Conservation (phyloP, 345 rosid species). For the Trapa incisa region DNA sequence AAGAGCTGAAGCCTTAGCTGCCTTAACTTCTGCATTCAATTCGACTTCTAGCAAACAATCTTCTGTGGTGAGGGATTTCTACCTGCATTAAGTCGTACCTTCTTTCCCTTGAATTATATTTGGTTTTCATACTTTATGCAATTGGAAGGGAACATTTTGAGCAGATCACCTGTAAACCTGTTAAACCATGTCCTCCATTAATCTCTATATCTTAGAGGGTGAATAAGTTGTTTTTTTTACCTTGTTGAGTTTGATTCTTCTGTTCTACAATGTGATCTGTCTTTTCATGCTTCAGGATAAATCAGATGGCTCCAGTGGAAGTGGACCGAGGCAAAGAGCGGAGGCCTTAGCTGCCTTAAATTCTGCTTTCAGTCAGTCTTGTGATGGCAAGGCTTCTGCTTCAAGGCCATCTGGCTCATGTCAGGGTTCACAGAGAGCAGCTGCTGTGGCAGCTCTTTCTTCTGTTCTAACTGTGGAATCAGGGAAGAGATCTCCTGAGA, state of each 20-base stretch:
- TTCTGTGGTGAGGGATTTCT: constrained; percentile 27
- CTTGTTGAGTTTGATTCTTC: too few species aligned
- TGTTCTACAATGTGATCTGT: not conserved
- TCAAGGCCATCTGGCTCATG: constrained; percentile 26
- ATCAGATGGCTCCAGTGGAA: constrained; percentile 47
- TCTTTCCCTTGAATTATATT: not conserved
- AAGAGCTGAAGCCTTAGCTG: constrained; percentile 96
- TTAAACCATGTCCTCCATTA: not conserved
- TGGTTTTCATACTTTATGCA: not conserved
- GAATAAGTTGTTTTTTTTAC: not conserved
- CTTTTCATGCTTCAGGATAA: constrained; percentile 25
- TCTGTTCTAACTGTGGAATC: constrained; percentile 76
- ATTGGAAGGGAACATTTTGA: too few species aligned
- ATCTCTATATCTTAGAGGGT: not conserved
- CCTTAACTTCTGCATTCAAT: constrained; percentile 75
- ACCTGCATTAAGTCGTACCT: not conserved
- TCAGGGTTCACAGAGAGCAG: constrained; percentile 83
- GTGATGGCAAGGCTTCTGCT: constrained; percentile 33
- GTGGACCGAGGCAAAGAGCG: constrained; percentile 70
- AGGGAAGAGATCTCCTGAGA: constrained; percentile 51
- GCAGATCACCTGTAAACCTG: not conserved
- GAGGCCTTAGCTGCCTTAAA: constrained; percentile 76
- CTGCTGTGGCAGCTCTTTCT: constrained; percentile 95
- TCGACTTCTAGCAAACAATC: constrained; percentile 38
- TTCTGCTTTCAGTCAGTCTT: constrained; percentile 58